Evolutionary conservation across 192 early-diverging fungal species (phyloP), one percentile per base, ranked within the genome.

Genomic region (Coemansia sp.): DNA sequence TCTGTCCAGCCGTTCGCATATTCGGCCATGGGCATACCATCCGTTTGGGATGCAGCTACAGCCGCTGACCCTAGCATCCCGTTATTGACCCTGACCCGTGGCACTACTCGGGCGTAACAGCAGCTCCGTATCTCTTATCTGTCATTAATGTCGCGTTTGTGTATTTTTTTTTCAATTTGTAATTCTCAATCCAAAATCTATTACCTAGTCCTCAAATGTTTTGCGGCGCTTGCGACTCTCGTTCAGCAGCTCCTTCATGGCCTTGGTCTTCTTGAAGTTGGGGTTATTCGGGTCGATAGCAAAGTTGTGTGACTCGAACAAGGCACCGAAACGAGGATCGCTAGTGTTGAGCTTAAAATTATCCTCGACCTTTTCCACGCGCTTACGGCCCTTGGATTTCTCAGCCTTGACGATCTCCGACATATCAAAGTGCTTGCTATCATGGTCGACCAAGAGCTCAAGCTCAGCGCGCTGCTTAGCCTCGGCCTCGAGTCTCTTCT

Each of bases 231-330:
- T 84, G 64, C 75, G 70, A 36, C 70, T 78, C 67, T 75, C 72
- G 33, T 34, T 26, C 14, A 73, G 64, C 39, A 78, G 64, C 39
- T 68, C 55, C 51, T 79, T 76, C 81, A 83, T 77, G 21, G 76
- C 68, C 69, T 82, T 74, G 59, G 73, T 85, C 75, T 83, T 79
- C 71, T 83, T 79, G 66, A 76, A 93, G 82, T 91, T 88, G 59
- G 96, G 92, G 79, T 94, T 96, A 38, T 93, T 95, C 16, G 95
- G 94, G 71, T 98, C 96, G 48, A 98, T 92, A 26, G 94, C 94
- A 78, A 96, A 96, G 59, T 92, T 88, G 74, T 94, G 89, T 9
- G 87, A 89, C 4, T 93, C 89, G 35, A 88, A 84, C 71, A 95
- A 37, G 0, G 90, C 88, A 18, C 85, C 72, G 70, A 98, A 98